Percentiles rank a stretch among this genome's conserved stretches.
Evolutionary conservation across 2,329 filamentous ascomycete species (phyloP).

Genomic region (Thermothelomyces thermophilus): DNA sequence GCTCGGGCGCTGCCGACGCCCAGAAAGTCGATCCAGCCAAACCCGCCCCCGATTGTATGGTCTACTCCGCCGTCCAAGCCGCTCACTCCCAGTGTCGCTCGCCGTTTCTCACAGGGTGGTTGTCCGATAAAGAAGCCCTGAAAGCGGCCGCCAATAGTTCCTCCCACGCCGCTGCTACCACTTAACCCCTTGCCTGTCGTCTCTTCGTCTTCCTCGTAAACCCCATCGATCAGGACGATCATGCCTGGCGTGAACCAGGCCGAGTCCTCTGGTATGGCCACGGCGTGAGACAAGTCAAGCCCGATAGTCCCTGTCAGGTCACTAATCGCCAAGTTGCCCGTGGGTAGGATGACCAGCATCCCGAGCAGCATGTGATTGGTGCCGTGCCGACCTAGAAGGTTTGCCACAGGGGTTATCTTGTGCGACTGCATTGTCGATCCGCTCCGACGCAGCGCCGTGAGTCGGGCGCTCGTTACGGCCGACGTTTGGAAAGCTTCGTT

Average conservation of each 20-base stretch:
- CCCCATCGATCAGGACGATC: conserved; percentile 88
- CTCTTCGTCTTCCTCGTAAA: conserved; percentile 91
- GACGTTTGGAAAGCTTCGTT: conserved; percentile 91
- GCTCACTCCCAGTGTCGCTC: conserved; percentile 67
- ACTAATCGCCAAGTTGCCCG: conserved; percentile 73
- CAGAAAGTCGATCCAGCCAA: conserved; percentile 96
- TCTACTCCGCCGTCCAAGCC: conserved; percentile 51
- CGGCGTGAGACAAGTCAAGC: conserved; percentile 74
- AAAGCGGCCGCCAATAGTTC: conserved; percentile 86
- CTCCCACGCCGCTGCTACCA: conserved; percentile 75
- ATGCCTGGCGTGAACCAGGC: conserved; percentile 94
- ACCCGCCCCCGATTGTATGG: conserved; percentile 67
- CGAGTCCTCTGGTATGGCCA: conserved; percentile 74
- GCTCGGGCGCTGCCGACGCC: conserved; percentile 86
- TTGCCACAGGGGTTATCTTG: conserved; percentile 80
- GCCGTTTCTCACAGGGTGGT: conserved; percentile 81
- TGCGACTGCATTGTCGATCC: conserved; percentile 62
- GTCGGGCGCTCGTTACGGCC: conserved; percentile 56
- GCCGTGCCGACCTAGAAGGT: conserved; percentile 70
- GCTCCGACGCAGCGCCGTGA: conserved; percentile 50
- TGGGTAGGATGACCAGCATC: conserved; percentile 71
- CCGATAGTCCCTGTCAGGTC: conserved; percentile 85
- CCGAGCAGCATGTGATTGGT: conserved; percentile 82
- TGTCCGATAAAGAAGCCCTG: conserved; percentile 86
- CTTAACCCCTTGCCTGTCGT: conserved; percentile 63